phyloP scores from a whole-genome alignment of 2,329 filamentous ascomycete species.

The Fonsecaea monophora region DNA sequence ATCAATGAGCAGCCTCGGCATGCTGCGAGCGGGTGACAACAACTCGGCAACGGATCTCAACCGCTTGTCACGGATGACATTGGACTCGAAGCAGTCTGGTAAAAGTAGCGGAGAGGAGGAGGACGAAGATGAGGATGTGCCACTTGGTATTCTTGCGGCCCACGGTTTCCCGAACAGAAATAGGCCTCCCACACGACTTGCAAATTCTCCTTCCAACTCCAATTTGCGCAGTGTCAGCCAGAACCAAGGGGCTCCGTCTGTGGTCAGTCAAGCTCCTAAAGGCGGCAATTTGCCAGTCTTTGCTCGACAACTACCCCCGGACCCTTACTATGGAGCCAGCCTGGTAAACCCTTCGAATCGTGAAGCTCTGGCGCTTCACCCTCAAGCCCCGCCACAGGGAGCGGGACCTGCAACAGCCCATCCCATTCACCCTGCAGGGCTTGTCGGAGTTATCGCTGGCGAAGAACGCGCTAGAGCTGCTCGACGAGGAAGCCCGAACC shows the following conservation, averaged over 20 bases:
- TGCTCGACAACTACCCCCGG: constrained; percentile 79
- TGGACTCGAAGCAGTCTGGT: constrained; percentile 47
- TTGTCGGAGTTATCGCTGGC: constrained; percentile 85
- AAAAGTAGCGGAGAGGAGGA: constrained; percentile 55
- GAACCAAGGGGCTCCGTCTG: constrained; percentile 64
- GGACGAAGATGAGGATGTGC: constrained; percentile 86
- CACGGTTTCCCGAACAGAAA: constrained; percentile 85
- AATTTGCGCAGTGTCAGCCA: constrained; percentile 59
- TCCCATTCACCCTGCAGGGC: constrained; percentile 70
- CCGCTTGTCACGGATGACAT: constrained; percentile 46
- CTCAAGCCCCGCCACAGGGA: constrained; percentile 40
- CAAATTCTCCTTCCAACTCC: constrained; percentile 70
- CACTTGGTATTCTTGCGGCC: constrained; percentile 82
- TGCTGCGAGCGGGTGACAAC: constrained; percentile 14
- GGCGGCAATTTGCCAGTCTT: constrained; percentile 74
- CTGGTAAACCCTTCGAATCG: constrained; percentile 74
- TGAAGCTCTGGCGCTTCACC: constrained; percentile 75
- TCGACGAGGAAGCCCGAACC: constrained; percentile 78
- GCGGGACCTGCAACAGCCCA: constrained; percentile 38
- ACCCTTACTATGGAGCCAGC: constrained; percentile 82
- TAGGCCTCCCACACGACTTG: constrained; percentile 73
- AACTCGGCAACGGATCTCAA: constrained; percentile 39
- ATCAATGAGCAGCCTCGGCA: constrained; percentile 28
- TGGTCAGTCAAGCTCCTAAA: constrained; percentile 52
- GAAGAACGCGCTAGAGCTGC: constrained; percentile 81